These are phyloP conservation scores for Abortiporus biennis DNA, from an alignment of 1,284 basidiomycete genomes.

Conservation along the genomic window DNA sequence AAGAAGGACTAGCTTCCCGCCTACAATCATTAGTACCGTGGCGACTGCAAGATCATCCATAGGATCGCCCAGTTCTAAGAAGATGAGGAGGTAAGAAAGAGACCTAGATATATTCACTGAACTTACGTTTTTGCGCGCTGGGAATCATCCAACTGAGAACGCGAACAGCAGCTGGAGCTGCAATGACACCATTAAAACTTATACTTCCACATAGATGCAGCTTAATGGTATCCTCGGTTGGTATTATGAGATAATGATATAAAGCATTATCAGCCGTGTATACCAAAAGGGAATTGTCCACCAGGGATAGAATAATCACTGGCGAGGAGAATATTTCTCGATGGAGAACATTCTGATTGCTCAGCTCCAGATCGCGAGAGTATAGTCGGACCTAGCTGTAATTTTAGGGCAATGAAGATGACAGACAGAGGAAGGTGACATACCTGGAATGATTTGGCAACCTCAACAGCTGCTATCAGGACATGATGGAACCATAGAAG, in stretches of 20 bases:
- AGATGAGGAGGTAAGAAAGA: constrained; percentile 10
- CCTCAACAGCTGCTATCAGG: constrained; percentile 85
- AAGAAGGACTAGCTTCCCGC: constrained; percentile 86
- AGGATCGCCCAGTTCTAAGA: constrained; percentile 85
- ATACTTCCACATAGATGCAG: constrained; percentile 93
- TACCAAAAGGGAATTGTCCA: constrained; percentile 95
- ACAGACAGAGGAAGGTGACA: not conserved
- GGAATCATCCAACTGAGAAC: constrained; percentile 98
- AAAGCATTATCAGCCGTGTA: constrained; percentile 97
- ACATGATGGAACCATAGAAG: constrained; percentile 97
- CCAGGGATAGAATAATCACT: constrained; percentile 82
- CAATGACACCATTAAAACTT: constrained; percentile 88
- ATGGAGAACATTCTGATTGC: constrained; percentile 80
- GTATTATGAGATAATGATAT: constrained; percentile 88
- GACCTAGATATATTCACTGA: not conserved
- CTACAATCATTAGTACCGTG: constrained; percentile 94
- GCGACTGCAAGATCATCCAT: constrained; percentile 91
- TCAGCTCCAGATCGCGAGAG: constrained; percentile 92
- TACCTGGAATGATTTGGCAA: constrained; percentile 77
- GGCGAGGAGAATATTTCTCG: constrained; percentile 76
- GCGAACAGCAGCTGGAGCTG: constrained; percentile 79
- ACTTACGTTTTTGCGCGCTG: constrained; percentile 83
- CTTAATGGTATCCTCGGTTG: constrained; percentile 78
- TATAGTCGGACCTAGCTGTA: constrained; percentile 81
- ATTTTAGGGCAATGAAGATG: not conserved